Evolutionary conservation across 768 basidiomycete genomes (phyloP).

Genomic region (Ramaria rubella): DNA sequence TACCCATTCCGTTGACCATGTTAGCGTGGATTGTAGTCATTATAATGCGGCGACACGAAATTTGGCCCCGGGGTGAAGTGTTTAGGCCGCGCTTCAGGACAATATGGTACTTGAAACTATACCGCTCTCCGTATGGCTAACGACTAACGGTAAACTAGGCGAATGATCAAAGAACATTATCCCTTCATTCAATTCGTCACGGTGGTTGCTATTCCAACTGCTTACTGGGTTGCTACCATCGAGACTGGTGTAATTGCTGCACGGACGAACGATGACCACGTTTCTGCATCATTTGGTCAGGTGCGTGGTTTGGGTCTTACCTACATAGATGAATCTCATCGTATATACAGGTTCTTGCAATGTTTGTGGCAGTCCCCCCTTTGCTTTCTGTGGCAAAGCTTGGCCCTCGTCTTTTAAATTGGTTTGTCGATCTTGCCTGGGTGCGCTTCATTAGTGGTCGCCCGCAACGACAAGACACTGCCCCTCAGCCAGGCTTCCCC

Average conservation of each 20-base stretch:
- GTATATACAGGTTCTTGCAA: not conserved
- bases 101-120: not conserved
- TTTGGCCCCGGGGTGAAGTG: not conserved
- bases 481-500: too few species aligned
- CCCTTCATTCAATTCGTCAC: conserved; percentile 1
- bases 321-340: not conserved
- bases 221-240: not conserved
- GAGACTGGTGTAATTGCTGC: not conserved
- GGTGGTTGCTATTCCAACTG: not conserved
- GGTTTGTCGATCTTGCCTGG: not conserved
- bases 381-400: not conserved
- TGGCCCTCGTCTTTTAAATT: not conserved
- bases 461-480: too few species aligned
- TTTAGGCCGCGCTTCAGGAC: not conserved
- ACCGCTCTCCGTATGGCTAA: not conserved
- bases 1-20: not conserved
- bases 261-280: not conserved
- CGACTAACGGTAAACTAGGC: not conserved
- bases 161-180: not conserved
- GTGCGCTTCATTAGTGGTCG: not conserved
- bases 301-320: not conserved
- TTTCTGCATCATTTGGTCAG: not conserved
- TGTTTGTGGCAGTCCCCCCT: not conserved
- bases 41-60: not conserved
- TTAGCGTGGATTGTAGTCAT: not conserved